Evolutionary conservation across 1,284 basidiomycete species (phyloP), one percentile per base, ranked within the genome.

Genomic region (Earliella scabrosa): DNA sequence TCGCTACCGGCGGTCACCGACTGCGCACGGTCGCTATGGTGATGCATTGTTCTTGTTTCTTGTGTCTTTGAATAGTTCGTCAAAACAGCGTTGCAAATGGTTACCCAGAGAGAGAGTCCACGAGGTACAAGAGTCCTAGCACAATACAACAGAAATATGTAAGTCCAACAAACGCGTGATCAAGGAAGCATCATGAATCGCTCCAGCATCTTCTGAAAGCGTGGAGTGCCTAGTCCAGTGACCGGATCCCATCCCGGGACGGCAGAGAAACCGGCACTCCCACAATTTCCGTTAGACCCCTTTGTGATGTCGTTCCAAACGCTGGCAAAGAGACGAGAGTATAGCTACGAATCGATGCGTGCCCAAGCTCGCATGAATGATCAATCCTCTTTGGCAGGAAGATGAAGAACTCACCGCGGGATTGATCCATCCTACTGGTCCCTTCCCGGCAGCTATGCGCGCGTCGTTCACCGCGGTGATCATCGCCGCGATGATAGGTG

Each of bases 391-490:
- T 13, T 34, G 32, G 9, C 41, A 2, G n/a, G n/a, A n/a, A n/a
- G n/a, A n/a, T 26, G 16, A 14, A 3, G 13, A 35, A 45, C 52
- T 27, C 47, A 59, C 57, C 14, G 54, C 56, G 9, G 82, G 84
- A 64, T 87, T 86, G 48, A 86, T 71, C 69, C 86, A 87, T 0
- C 83, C 85, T 5, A 86, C 71, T 14, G 80, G 49, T 3, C 72
- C 54, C 59, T 75, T 76, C 0, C 78, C 75, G 3, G 68, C 68
- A 2, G 66, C 68, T 14, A 82, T 61, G 18, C 80, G 75, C 1
- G 77, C 81, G 60, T 88, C 86, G 60, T 89, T 89, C 48, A 88
- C 69, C 58, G 86, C 75, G 1, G 82, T 73, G 3, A 88, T 65
- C 46, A 89, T 71, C 2, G 73, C 79, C 16, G 81, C 76, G 54